A percentile compares a stretch with the other conserved stretches of the same genome.
Conservation (phyloP, 2,329 filamentous ascomycete genomes). For the Sporothrix curviconia region DNA sequence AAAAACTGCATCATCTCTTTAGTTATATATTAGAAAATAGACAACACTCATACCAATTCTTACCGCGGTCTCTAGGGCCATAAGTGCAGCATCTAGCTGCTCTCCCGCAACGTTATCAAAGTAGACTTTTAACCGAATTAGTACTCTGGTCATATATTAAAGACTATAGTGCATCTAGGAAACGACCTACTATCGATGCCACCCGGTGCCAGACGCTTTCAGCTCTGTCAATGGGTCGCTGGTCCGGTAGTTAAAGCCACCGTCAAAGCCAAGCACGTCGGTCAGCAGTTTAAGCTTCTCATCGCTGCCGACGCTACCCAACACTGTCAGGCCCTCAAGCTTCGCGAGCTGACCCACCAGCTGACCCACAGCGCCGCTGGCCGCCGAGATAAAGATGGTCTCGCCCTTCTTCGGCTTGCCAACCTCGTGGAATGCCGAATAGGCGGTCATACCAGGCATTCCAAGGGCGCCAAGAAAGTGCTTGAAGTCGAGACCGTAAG, state of each 20-base stretch:
- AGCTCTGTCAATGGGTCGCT: conserved; percentile 63
- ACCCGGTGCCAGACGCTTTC: conserved; percentile 61
- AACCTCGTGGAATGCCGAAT: conserved; percentile 58
- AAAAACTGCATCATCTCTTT: too few relatives aligned
- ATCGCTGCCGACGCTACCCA: conserved; percentile 73
- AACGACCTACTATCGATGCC: conserved; percentile 80
- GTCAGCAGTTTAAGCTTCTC: conserved; percentile 66
- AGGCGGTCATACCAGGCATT: conserved; percentile 43
- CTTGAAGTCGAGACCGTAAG: conserved; percentile 55
- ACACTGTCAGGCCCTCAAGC: conserved; percentile 69
- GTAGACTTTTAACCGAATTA: too few relatives aligned
- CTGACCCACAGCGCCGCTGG: conserved; percentile 75
- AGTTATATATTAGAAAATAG: conserved; percentile 67
- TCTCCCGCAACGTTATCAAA: conserved; percentile 50
- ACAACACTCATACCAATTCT: too few relatives aligned
- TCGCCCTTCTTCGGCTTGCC: conserved; percentile 67
- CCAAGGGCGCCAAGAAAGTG: conserved; percentile 66
- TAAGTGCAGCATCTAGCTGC: conserved; percentile 44
- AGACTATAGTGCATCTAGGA: too few relatives aligned
- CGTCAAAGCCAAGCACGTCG: conserved; percentile 46
- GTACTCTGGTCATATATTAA: too few relatives aligned
- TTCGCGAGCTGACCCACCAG: conserved; percentile 79
- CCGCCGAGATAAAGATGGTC: conserved; percentile 76
- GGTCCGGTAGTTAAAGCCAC: conserved; percentile 86
- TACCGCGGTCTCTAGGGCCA: too few relatives aligned